Evolutionary conservation across 371 early-diverging fungal species (phyloP).

Genomic region (Mortierella sp.): DNA sequence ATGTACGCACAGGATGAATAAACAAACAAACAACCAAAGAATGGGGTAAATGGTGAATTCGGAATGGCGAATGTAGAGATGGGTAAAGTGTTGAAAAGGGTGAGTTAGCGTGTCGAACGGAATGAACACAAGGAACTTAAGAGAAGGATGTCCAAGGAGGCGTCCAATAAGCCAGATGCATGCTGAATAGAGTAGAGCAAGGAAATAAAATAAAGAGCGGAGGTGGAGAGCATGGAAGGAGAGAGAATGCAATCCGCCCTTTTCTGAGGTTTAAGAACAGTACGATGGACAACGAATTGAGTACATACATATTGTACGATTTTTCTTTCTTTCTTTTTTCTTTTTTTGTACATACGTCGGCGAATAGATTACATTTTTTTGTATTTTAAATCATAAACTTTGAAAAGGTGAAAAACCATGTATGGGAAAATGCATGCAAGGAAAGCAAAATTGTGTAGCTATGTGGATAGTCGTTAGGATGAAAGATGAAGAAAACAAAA

Average conservation of each 20-base stretch:
- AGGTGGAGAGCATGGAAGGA: neutral
- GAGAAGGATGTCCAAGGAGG: neutral
- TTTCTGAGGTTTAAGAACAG: too few species aligned
- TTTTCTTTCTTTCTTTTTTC: too few species aligned
- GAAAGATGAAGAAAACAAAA: neutral
- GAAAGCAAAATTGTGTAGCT: neutral
- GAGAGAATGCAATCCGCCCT: too few species aligned
- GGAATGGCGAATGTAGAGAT: neutral
- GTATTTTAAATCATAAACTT: too few species aligned
- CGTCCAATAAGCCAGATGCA: neutral
- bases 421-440: neutral
- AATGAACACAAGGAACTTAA: neutral
- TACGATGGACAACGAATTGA: too few species aligned
- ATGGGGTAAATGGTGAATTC: neutral
- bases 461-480: neutral
- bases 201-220: neutral
- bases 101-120: neutral
- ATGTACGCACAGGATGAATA: neutral
- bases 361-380: too few species aligned
- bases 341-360: too few species aligned
- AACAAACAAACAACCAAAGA: constrained; percentile 5
- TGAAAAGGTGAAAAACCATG: too few species aligned
- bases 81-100: constrained; percentile 1
- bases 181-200: too few species aligned
- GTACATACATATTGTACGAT: too few species aligned